Percentiles rank a stretch among this genome's conserved stretches.
phyloP scores from a whole-genome alignment of 2,329 filamentous ascomycete genomes.

The Aspergillus sergii region DNA sequence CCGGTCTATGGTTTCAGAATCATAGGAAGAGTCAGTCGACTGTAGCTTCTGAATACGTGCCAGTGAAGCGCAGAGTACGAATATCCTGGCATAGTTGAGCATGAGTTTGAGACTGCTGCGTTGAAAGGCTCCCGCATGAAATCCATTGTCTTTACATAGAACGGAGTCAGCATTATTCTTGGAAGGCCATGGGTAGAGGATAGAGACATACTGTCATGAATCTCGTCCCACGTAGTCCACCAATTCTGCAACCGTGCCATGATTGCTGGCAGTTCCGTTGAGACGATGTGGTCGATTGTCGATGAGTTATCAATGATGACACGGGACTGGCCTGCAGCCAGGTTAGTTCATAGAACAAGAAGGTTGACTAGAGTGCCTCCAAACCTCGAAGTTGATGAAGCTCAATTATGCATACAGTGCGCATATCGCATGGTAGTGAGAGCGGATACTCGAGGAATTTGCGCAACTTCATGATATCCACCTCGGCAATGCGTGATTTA shows the following conservation, averaged over 20 bases:
- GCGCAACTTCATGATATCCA: constrained; percentile 35
- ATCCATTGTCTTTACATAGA: constrained; percentile 33
- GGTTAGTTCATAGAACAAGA: neutral
- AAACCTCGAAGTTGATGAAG: constrained; percentile 39
- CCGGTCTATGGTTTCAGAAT: constrained; percentile 24
- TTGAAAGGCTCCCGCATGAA: constrained; percentile 40
- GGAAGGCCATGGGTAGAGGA: neutral
- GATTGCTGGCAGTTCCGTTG: constrained; percentile 32
- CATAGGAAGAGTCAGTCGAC: constrained; percentile 21
- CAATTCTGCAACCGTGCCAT: constrained; percentile 35
- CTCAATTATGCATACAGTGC: constrained; percentile 39
- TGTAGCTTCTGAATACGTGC: constrained; percentile 40
- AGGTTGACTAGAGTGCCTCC: neutral
- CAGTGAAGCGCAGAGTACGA: constrained; percentile 34
- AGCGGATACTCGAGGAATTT: constrained; percentile 39
- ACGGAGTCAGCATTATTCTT: neutral
- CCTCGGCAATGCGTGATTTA: constrained; percentile 37
- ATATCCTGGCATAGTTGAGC: constrained; percentile 37
- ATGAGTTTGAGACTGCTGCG: constrained; percentile 38
- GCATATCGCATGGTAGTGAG: constrained; percentile 37
- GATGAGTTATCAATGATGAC: constrained; percentile 31
- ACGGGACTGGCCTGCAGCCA: constrained; percentile 27
- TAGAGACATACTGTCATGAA: constrained; percentile 32
- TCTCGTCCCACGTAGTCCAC: constrained; percentile 40
- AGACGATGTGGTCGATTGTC: constrained; percentile 29